Base-by-base conservation (phyloP, 2,329 filamentous ascomycete species). In the Aspergillus awamori region DNA sequence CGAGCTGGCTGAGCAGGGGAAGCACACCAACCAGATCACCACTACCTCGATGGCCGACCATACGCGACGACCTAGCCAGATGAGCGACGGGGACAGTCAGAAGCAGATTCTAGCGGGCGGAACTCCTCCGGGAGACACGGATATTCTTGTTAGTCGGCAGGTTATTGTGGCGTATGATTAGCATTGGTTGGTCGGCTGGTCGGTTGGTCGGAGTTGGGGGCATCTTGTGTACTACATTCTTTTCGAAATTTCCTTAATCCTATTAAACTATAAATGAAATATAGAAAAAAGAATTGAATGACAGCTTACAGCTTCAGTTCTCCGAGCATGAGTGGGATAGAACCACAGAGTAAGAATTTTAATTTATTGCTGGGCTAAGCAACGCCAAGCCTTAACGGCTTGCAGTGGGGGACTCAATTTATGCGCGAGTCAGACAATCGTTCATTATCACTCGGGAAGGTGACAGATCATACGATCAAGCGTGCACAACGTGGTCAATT, bases 41-140 rank as follows among this genome's bases (percentile, higher is more conserved):
- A 55, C 59, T n/a, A 61, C 60, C 8, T 59, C 63, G 1, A 52
- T 59, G 1, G 45, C 58, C 1, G 61, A 64, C 22, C 3, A 41
- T 36, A 52, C 26, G 8, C 45, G 13, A 48, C 20, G 54, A 41
- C 30, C 64, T 41, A 55, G 52, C 26, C 30, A 60, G 17, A 15
- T 64, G 45, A 69, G 66, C 33, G 67, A 68, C 39, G 65, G 62
- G 4, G 67, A 69, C 28, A 70, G 67, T 24, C 65, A 67, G 60
- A 66, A 64, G 53, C 63, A 64, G 28, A 69, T 69, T 10, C 58
- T 69, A 13, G 59, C 62, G 5, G 61, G 54, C n/a, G 57, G 53
- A 13, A 24, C 26, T 5, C n/a, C 22, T n/a, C 53, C 53, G 11
- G 65, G 64, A 3, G 41, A 65, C 6, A 56, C 64, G 17, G 62